phyloP scores from a whole-genome alignment of 305 asterid species.

The Caryopteris hybrid region DNA sequence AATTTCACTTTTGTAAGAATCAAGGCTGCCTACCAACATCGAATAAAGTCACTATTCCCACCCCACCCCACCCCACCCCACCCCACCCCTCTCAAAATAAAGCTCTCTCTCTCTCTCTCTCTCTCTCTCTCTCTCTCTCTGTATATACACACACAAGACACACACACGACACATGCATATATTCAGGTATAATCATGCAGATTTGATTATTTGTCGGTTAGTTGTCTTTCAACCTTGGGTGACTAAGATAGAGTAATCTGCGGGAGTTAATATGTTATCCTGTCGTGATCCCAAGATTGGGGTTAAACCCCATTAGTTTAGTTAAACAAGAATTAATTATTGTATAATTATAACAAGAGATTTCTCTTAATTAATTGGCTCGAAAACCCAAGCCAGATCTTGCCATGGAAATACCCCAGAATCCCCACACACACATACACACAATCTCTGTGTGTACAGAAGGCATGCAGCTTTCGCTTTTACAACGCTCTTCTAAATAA shows the following conservation, averaged over 20 bases:
- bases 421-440: neutral
- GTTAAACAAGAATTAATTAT: neutral
- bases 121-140: neutral
- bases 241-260: slow-evolving; percentile 20
- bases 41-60: slow-evolving; percentile 35
- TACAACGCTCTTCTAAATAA: slow-evolving; percentile 15
- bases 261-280: neutral
- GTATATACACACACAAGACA: too few relatives aligned
- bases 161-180: slow-evolving; percentile 19
- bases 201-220: slow-evolving; percentile 40
- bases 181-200: slow-evolving; percentile 27
- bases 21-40: slow-evolving; percentile 40
- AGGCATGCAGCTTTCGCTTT: slow-evolving; percentile 34
- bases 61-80: neutral
- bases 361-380: slow-evolving; percentile 26
- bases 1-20: slow-evolving; percentile 36
- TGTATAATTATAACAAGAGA: neutral
- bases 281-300: slow-evolving; percentile 41
- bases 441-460: neutral
- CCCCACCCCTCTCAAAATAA: slow-evolving; percentile 12
- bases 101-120: slow-evolving; percentile 17
- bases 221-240: slow-evolving; percentile 25
- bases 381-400: slow-evolving; percentile 36
- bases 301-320: neutral
- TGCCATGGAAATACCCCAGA: slow-evolving; percentile 12